Evolutionary conservation across 2,329 filamentous ascomycete species (phyloP).

Genomic region (Fusarium ramigenum): DNA sequence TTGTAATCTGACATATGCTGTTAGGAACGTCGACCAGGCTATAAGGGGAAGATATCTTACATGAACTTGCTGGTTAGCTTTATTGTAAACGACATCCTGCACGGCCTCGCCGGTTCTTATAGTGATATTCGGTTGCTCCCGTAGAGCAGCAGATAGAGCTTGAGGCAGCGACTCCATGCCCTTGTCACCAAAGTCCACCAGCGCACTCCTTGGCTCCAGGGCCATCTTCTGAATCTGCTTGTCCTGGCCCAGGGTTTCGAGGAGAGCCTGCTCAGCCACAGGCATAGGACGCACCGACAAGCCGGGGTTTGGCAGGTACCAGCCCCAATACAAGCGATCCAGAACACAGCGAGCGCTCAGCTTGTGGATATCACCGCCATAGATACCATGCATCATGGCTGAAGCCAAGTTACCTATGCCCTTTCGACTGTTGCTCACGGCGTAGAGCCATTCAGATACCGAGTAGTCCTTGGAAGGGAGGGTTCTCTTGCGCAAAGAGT

Average conservation of each 20-base stretch:
- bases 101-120: slow-evolving; percentile 63
- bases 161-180: slow-evolving; percentile 72
- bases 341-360: slow-evolving; percentile 75
- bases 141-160: slow-evolving; percentile 62
- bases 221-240: slow-evolving; percentile 46
- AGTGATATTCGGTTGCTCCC: slow-evolving; percentile 65
- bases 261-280: slow-evolving; percentile 42
- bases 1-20: slow-evolving; percentile 25
- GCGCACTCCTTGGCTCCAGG: slow-evolving; percentile 42
- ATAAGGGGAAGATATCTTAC: slow-evolving; percentile 46
- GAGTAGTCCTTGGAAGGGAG: slow-evolving; percentile 46
- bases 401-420: slow-evolving; percentile 79
- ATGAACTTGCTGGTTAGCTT: slow-evolving; percentile 50
- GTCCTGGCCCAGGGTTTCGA: slow-evolving; percentile 44
- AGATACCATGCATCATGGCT: slow-evolving; percentile 85
- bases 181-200: slow-evolving; percentile 52
- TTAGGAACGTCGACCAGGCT: neutral
- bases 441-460: slow-evolving; percentile 50
- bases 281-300: slow-evolving; percentile 56
- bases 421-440: slow-evolving; percentile 42
- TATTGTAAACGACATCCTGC: slow-evolving; percentile 54
- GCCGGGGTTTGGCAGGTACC: slow-evolving; percentile 41
- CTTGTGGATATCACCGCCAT: slow-evolving; percentile 86
- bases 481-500: slow-evolving; percentile 28
- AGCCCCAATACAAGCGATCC: slow-evolving; percentile 45